Conservation (phyloP, 495 filamentous ascomycete species). For the Lophium mytilinum region DNA sequence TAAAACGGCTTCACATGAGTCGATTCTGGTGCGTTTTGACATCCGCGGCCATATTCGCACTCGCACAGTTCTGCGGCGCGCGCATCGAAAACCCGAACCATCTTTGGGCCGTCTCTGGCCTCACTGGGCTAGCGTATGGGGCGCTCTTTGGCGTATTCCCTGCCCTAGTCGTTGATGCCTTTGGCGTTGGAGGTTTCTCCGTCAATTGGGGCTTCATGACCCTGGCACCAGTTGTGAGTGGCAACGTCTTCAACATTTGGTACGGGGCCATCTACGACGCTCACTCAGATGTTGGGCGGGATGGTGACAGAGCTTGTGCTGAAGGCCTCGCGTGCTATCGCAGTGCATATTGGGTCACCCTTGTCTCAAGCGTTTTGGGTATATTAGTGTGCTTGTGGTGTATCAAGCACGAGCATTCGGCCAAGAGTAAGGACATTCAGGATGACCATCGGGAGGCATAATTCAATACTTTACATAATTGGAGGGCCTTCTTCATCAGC, state of each 20-base stretch:
- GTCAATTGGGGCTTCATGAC: constrained; percentile 85
- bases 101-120: constrained; percentile 66
- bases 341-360: constrained; percentile 75
- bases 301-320: constrained; percentile 64
- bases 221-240: constrained; percentile 70
- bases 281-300: constrained; percentile 58
- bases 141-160: constrained; percentile 94
- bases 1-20: constrained; percentile 67
- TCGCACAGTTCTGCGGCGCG: constrained; percentile 73
- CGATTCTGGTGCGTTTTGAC: constrained; percentile 84
- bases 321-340: constrained; percentile 78
- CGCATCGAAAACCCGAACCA: constrained; percentile 71
- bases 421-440: constrained; percentile 20
- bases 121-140: constrained; percentile 87
- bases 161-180: constrained; percentile 81
- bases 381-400: constrained; percentile 64
- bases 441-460: constrained; percentile 20
- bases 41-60: constrained; percentile 66
- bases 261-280: constrained; percentile 76
- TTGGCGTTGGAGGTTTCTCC: constrained; percentile 74
- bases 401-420: constrained; percentile 59
- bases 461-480: not conserved
- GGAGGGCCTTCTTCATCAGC: too few species aligned
- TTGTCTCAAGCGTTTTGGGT: constrained; percentile 62
- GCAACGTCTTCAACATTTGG: constrained; percentile 85